phyloP scores from a whole-genome alignment of 176 grass and related monocot genomes.

The Secale cereale region DNA sequence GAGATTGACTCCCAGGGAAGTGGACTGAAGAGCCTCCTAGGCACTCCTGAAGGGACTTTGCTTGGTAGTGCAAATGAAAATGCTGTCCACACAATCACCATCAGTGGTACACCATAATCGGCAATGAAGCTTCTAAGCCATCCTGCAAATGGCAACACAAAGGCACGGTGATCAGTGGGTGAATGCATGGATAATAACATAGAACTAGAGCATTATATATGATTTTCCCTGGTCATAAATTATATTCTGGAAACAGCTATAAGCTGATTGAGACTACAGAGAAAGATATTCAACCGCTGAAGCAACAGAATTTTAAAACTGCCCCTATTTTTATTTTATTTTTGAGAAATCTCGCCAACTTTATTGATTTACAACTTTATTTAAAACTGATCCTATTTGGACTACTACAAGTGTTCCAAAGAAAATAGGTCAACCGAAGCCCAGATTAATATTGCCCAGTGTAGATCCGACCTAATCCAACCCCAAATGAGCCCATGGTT shows the following conservation, averaged over 20 bases:
- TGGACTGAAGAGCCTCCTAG: conserved; percentile 73
- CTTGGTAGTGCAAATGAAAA: conserved; percentile 71
- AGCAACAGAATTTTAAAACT: neutral
- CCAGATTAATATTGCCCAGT: neutral
- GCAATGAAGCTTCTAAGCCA: conserved; percentile 85
- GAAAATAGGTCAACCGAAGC: neutral
- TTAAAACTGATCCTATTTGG: neutral
- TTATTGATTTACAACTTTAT: no score
- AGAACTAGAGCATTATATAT: neutral
- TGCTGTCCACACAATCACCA: conserved; percentile 88
- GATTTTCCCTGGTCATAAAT: neutral
- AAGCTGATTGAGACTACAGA: neutral
- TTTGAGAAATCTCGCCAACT: no score
- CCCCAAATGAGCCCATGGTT: neutral
- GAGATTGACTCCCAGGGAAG: conserved; percentile 85
- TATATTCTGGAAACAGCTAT: neutral
- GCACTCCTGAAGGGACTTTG: conserved; percentile 62
- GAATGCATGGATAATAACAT: neutral
- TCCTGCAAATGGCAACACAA: conserved; percentile 45
- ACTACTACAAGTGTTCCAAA: neutral
- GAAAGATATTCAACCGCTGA: neutral
- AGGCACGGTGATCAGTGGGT: neutral
- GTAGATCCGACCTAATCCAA: neutral
- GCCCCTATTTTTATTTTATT: neutral
- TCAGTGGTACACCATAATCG: conserved; percentile 88